A percentile compares a stretch with the other conserved stretches of the same genome.
phyloP scores from a whole-genome alignment of 345 rosid species.

The Camelina neglecta region DNA sequence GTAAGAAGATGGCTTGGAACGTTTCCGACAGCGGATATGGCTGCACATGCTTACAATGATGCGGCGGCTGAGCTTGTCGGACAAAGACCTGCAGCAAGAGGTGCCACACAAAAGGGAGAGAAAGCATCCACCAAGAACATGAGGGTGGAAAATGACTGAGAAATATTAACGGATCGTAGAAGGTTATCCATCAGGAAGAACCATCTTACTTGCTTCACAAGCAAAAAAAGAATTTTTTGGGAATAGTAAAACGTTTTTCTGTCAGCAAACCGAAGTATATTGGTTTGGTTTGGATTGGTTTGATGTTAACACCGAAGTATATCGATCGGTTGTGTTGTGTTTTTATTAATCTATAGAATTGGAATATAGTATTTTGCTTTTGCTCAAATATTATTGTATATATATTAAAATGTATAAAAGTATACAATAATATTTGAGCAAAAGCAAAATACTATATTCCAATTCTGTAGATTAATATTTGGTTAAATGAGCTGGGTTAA shows the following conservation, averaged over 20 bases:
- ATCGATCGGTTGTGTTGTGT: too few relatives aligned
- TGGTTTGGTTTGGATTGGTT: conserved; percentile 3
- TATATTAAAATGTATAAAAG: too few relatives aligned
- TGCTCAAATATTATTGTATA: too few relatives aligned
- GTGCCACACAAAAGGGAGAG: not conserved
- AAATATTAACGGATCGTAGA: not conserved
- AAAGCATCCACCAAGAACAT: not conserved
- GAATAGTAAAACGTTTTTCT: conserved; percentile 2
- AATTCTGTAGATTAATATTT: too few relatives aligned
- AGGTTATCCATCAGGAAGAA: conserved; percentile 58
- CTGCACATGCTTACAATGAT: conserved; percentile 21
- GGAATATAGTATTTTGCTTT: too few relatives aligned
- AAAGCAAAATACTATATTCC: too few relatives aligned
- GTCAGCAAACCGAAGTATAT: conserved; percentile 11
- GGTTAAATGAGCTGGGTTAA: too few relatives aligned
- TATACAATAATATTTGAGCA: too few relatives aligned
- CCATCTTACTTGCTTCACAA: conserved; percentile 58
- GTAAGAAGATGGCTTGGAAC: conserved; percentile 26
- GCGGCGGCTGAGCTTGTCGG: not conserved
- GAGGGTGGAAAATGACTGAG: not conserved
- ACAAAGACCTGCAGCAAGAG: not conserved
- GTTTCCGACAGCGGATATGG: conserved; percentile 30
- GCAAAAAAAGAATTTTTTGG: not conserved
- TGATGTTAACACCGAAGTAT: not conserved
- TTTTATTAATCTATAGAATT: too few relatives aligned